Evolutionary conservation across 768 basidiomycete genomes (phyloP).

Genomic region (Naganishia kalamii): DNA sequence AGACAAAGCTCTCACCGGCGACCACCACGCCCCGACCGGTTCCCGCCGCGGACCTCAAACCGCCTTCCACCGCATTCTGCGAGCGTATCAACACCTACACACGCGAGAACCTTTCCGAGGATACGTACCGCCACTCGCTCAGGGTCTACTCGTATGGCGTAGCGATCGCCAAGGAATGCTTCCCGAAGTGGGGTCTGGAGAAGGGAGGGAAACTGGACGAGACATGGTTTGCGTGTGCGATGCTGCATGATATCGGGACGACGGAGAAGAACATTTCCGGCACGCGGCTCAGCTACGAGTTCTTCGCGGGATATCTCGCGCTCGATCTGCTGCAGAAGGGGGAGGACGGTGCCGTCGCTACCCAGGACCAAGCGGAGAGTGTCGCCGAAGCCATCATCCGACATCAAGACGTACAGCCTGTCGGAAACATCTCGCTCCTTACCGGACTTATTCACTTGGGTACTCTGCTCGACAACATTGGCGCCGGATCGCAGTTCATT

Average conservation of each 20-base stretch:
- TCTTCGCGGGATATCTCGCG: constrained; percentile 24
- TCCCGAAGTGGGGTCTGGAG: constrained; percentile 20
- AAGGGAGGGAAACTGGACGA: constrained; percentile 16
- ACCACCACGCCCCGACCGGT: constrained; percentile 11
- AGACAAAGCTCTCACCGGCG: neutral
- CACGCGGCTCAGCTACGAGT: constrained; percentile 26
- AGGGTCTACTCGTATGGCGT: constrained; percentile 27
- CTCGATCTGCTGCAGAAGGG: constrained; percentile 22
- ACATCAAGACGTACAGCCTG: constrained; percentile 29
- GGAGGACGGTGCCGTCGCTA: constrained; percentile 1
- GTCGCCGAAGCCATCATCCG: constrained; percentile 28
- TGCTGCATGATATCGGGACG: constrained; percentile 29
- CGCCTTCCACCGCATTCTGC: constrained; percentile 22
- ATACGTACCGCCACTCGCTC: constrained; percentile 24
- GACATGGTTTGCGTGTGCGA: constrained; percentile 28
- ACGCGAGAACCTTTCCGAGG: constrained; percentile 13
- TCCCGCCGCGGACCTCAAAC: neutral
- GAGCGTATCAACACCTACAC: constrained; percentile 15
- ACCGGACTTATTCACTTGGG: constrained; percentile 15
- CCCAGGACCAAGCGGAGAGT: constrained; percentile 27
- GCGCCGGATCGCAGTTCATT: constrained; percentile 21
- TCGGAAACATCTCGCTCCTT: constrained; percentile 22
- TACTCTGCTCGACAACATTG: constrained; percentile 27
- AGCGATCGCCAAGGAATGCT: constrained; percentile 24
- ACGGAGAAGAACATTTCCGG: constrained; percentile 4